Evolutionary conservation across 305 asterid genomes (phyloP), one percentile per base, ranked within the genome.

Genomic region (Salvia sclarea): DNA sequence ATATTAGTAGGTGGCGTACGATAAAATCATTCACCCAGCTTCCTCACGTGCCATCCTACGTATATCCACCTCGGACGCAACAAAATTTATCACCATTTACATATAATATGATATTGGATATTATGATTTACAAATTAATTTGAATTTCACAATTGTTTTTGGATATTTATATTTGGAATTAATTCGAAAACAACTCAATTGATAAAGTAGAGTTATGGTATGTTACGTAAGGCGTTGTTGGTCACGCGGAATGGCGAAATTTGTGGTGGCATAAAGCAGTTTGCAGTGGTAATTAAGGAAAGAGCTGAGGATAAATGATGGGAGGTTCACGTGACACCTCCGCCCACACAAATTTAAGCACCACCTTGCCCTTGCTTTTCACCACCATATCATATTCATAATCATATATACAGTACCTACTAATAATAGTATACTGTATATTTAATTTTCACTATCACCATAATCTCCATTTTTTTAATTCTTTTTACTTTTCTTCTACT

Each of bases 1-100:
- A 64, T 38, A 73, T 73, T 48, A 72, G 79, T 79, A 87, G 88
- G 89, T 89, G 78, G 86, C 82, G 83, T 87, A 82, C 82, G 76
- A 75, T 72, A 76, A 73, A 70, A 81, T 82, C 90, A 82, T 76
- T 85, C 82, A 72, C 74, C 79, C 57, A 2, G 9, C 28, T 64
- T 77, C 85, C 77, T 80, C 38, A 66, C 81, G 35, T 79, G 78
- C 5, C 13, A 47, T 70, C 69, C 45, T 30, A 74, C 69, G 69
- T 69, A 35, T 35, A 1, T 14, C 13, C 22, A 17, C 20, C 0
- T 57, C 44, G 16, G 22, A 33, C 38, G 38, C 38, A 21, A 18
- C 52, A 21, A 45, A 14, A 6, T 6, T 45, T 14, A 45, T 45
- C 52, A 28, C 3, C 33, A 28, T 0, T 28, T 28, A 28, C n/a